These are phyloP conservation scores for Erodium chrysanthum DNA, from an alignment of 441 rosid genomes.

Conservation along the genomic window DNA sequence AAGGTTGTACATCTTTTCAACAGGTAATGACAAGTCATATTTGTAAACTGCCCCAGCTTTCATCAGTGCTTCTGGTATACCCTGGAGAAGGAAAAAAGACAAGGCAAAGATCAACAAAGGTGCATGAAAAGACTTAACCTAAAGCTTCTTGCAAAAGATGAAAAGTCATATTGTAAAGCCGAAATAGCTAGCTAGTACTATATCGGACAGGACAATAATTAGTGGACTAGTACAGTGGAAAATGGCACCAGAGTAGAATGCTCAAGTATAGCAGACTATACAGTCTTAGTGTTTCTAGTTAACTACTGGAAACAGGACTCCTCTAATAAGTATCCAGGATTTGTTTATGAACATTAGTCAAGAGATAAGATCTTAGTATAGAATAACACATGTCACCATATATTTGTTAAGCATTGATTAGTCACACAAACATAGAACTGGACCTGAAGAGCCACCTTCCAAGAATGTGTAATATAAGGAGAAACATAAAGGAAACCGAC, in stretches of 20 bases:
- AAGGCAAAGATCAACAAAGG: slow-evolving; percentile 5
- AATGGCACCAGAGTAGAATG: not conserved
- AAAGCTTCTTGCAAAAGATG: too few relatives aligned
- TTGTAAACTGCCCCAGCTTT: slow-evolving; percentile 82
- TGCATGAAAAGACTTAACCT: not conserved
- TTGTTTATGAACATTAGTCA: not conserved
- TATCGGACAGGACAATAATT: not conserved
- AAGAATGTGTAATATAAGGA: too few relatives aligned
- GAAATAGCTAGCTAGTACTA: not conserved
- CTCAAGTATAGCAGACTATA: not conserved
- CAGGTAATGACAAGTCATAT: slow-evolving; percentile 82
- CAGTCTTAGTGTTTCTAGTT: not conserved
- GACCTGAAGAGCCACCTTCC: too few relatives aligned
- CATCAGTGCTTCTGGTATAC: slow-evolving; percentile 75
- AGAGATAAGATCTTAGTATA: not conserved
- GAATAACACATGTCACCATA: too few relatives aligned
- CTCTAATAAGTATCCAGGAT: not conserved
- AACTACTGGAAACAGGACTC: not conserved
- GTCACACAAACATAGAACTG: too few relatives aligned
- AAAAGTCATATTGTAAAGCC: not conserved
- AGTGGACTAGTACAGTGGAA: not conserved
- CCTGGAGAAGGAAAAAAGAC: slow-evolving; percentile 32
- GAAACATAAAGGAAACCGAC: not conserved
- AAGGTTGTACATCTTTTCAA: slow-evolving; percentile 69
- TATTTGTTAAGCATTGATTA: too few relatives aligned